A percentile compares a stretch with the other conserved stretches of the same genome.
Conservation (phyloP, 805 yeast species). For the Kluyveromyces lactis region DNA sequence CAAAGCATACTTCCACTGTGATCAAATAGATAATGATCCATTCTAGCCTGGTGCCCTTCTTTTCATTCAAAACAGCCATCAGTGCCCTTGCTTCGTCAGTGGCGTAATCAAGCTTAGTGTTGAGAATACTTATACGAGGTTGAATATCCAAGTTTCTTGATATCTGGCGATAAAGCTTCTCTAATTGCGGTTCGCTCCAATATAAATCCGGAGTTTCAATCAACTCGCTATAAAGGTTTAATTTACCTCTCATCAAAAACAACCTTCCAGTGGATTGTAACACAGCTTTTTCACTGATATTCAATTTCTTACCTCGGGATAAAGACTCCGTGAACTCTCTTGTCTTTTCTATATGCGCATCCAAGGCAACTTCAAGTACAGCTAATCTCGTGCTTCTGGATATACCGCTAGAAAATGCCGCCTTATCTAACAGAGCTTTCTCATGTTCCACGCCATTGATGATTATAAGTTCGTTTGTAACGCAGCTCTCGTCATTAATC, state of each 20-base stretch:
- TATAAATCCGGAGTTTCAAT: slow-evolving; percentile 89
- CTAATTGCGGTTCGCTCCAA: slow-evolving; percentile 87
- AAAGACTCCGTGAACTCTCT: slow-evolving; percentile 56
- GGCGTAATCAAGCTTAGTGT: slow-evolving; percentile 81
- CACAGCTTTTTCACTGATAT: slow-evolving; percentile 51
- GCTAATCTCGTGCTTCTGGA: slow-evolving; percentile 83
- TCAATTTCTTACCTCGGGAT: slow-evolving; percentile 50
- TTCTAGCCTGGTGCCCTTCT: slow-evolving; percentile 68
- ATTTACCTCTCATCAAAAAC: slow-evolving; percentile 68
- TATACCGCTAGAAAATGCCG: slow-evolving; percentile 83
- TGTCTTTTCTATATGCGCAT: slow-evolving; percentile 55
- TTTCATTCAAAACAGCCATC: slow-evolving; percentile 65
- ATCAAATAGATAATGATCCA: slow-evolving; percentile 83
- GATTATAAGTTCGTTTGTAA: slow-evolving; percentile 64
- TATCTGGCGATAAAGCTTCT: slow-evolving; percentile 61
- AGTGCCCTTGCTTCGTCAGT: slow-evolving; percentile 81
- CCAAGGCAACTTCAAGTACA: slow-evolving; percentile 65
- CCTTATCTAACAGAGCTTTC: slow-evolving; percentile 60
- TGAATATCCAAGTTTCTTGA: slow-evolving; percentile 66
- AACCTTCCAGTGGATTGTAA: slow-evolving; percentile 65
- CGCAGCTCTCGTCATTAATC: slow-evolving; percentile 30
- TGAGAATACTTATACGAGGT: slow-evolving; percentile 70
- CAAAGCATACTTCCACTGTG: slow-evolving; percentile 79
- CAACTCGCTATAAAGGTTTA: slow-evolving; percentile 78
- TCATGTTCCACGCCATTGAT: slow-evolving; percentile 42